phyloP scores from a whole-genome alignment of 2,329 filamentous ascomycete species.

The Ophiostoma pallidulum region DNA sequence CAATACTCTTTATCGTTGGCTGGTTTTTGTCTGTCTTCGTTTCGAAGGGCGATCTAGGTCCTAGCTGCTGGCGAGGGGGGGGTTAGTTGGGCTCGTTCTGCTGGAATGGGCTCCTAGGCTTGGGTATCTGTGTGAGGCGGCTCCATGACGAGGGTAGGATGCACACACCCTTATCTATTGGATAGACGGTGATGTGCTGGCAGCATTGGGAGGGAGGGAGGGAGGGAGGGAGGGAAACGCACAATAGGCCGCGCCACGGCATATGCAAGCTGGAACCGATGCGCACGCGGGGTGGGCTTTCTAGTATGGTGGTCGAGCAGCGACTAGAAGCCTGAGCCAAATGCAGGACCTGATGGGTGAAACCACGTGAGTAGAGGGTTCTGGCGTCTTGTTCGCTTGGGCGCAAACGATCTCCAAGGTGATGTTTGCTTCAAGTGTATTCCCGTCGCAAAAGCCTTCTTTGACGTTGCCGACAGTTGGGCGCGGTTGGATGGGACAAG shows the following conservation, averaged over 20 bases:
- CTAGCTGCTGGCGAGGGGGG: not conserved
- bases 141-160: conserved; percentile 36
- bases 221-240: conserved; percentile 40
- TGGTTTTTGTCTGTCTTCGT: not conserved
- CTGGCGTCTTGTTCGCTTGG: too few species aligned
- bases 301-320: not conserved
- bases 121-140: conserved; percentile 20
- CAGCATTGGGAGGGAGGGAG: conserved; percentile 41
- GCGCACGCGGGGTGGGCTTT: conserved; percentile 19
- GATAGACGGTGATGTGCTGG: conserved; percentile 54
- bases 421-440: too few species aligned
- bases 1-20: not conserved
- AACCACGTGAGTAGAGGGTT: too few species aligned
- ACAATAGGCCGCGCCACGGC: conserved; percentile 45
- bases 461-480: too few species aligned
- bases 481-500: too few species aligned
- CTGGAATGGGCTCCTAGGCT: not conserved
- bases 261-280: conserved; percentile 50
- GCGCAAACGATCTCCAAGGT: too few species aligned
- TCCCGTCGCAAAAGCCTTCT: too few species aligned
- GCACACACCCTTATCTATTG: conserved; percentile 45
- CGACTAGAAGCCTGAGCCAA: conserved; percentile 15
- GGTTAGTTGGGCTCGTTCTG: conserved; percentile 8
- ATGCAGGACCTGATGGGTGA: conserved; percentile 19
- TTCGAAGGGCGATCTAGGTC: not conserved